These are phyloP conservation scores for Euphorbia lathyris DNA, from an alignment of 345 rosid genomes.

Conservation along the genomic window DNA sequence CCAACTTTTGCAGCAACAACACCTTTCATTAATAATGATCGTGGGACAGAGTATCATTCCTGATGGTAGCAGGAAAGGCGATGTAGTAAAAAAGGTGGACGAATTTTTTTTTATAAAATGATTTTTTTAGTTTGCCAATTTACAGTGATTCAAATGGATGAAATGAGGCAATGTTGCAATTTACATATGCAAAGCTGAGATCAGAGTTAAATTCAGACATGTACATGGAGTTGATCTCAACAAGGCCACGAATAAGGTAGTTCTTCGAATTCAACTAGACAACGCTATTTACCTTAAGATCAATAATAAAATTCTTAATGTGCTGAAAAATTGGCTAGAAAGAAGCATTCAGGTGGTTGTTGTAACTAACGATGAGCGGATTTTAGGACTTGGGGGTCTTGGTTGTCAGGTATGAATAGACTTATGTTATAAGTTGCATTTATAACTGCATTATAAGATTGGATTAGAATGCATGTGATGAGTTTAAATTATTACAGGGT, in stretches of 20 bases:
- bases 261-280: slow-evolving; percentile 88
- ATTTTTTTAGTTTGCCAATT: background rate
- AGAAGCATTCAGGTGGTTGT: too few species aligned
- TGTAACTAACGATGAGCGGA: too few species aligned
- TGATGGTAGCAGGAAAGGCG: slow-evolving; percentile 93
- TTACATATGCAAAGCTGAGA: slow-evolving; percentile 56
- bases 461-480: too few species aligned
- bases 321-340: too few species aligned
- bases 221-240: slow-evolving; percentile 72
- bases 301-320: slow-evolving; percentile 93
- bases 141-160: background rate
- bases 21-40: slow-evolving; percentile 72
- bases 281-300: slow-evolving; percentile 91
- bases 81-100: slow-evolving; percentile 65
- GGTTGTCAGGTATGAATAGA: too few species aligned
- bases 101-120: background rate
- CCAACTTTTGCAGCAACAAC: slow-evolving; percentile 95
- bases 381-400: too few species aligned
- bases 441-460: too few species aligned
- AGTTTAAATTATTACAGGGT: too few species aligned
- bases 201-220: slow-evolving; percentile 84
- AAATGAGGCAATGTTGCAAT: background rate
- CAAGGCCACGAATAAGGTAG: slow-evolving; percentile 79
- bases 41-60: slow-evolving; percentile 96
- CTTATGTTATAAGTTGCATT: too few species aligned